These are phyloP conservation scores for Talaromyces sp. DNA, from an alignment of 2,329 filamentous ascomycete genomes.

Conservation along the genomic window DNA sequence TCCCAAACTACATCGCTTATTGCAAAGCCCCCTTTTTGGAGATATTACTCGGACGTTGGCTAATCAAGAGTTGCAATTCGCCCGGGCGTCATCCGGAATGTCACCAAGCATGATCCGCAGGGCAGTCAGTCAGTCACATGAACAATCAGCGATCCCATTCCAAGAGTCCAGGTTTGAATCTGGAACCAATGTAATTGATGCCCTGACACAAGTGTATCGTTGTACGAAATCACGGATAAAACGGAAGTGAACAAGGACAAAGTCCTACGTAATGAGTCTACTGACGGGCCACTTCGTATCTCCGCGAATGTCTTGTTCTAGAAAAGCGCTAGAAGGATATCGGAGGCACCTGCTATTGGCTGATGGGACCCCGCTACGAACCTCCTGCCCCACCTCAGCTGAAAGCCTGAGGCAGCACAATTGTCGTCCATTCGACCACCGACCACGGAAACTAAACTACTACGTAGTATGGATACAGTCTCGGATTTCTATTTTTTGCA, in stretches of 20 bases:
- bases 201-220: not conserved
- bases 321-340: not conserved
- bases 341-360: not conserved
- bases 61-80: not conserved
- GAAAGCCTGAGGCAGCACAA: slow-evolving; percentile 8
- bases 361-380: not conserved
- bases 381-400: not conserved
- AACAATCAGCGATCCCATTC: not conserved
- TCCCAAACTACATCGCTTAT: not conserved
- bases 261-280: no score
- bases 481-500: not conserved
- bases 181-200: not conserved
- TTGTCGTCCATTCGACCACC: not conserved
- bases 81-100: slow-evolving; percentile 1
- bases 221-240: slow-evolving; percentile 5
- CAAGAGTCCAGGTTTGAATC: not conserved
- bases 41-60: not conserved
- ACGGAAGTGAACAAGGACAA: not conserved
- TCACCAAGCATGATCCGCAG: not conserved
- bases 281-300: not conserved
- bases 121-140: not conserved
- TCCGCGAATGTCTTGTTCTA: slow-evolving; percentile 1
- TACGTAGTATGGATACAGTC: not conserved
- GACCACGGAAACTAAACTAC: no score
- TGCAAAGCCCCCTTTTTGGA: not conserved